Base-by-base conservation (phyloP, 371 early-diverging fungal genomes). In the Apophysomyces variabilis region DNA sequence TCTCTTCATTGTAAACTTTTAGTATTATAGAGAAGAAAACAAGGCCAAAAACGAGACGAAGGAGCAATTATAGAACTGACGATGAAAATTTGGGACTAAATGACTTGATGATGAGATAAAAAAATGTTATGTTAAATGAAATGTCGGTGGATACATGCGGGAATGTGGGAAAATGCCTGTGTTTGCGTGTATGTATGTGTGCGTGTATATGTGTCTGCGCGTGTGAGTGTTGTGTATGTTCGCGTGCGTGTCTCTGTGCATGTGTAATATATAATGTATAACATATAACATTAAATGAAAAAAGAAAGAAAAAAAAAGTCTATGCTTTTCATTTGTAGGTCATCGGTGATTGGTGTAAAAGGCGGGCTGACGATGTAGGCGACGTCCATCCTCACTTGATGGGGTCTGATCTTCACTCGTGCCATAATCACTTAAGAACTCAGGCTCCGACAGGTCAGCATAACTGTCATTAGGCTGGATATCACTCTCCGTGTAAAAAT, bases 401-500 rank as follows among this genome's bases (percentile, higher is more conserved):
- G 44, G 32, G 7, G 37, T 60, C 16, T 43, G 26, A 43, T 57
- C 58, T 26, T 64, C 64, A 32, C 56, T 57, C 32, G 64, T 56
- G 14, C 64, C 64, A 37, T 57, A 18, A 26, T 64, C 58, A 56
- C 58, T 57, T 5, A 56, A 13, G 16, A 50, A 50, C 9, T 21
- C 54, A 9, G 54, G 54, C 21, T 50, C 54, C 21, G 54, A 43
- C n/a, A 32, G 9, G 9, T 61, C 61, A 32, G 45, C 18, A 26
- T 45, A 61, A 61, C 26, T 45, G 41, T 70, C 70, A 41, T 66
- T 59, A 14, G 66, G 59, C 26, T 62, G 70, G 38, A 70, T 66
- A 46, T 70, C 70, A 39, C 70, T 70, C 37, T 65, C 70, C n/a
- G 70, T 65, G 66, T 70, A 70, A 18, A 62, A 58, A 50, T 63